These are phyloP conservation scores for Coccomyxa sp. DNA, from an alignment of 139 green algal species.

Conservation along the genomic window DNA sequence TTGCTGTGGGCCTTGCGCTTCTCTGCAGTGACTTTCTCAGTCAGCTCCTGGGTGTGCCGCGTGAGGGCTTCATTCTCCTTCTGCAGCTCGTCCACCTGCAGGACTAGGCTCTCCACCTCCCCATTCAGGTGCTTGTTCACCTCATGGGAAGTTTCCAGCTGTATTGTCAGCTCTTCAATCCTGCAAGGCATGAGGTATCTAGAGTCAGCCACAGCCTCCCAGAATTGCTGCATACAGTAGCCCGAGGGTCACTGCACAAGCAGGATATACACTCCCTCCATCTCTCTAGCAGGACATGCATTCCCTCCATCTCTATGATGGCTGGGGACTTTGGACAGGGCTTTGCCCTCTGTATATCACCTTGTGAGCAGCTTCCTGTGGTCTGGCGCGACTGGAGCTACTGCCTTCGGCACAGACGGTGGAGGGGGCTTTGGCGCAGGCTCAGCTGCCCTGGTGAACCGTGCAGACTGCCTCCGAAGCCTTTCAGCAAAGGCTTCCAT, in stretches of 20 bases:
- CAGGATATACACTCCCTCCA: background rate
- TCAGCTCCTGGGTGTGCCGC: slow-evolving; percentile 18
- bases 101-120: slow-evolving; percentile 14
- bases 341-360: too few relatives aligned
- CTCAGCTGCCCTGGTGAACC: background rate
- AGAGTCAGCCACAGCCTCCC: too few relatives aligned
- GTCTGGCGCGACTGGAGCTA: background rate
- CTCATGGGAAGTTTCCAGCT: slow-evolving; percentile 27
- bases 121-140: slow-evolving; percentile 41
- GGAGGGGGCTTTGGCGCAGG: too few relatives aligned
- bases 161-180: slow-evolving; percentile 33
- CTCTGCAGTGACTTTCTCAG: background rate
- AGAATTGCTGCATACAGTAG: too few relatives aligned
- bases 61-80: slow-evolving; percentile 15
- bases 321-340: too few relatives aligned
- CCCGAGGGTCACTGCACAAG: background rate
- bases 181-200: background rate
- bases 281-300: background rate
- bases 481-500: background rate
- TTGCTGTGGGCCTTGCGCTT: background rate
- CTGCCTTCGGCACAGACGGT: too few relatives aligned
- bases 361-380: background rate
- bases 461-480: background rate
- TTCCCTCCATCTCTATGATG: too few relatives aligned
- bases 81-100: slow-evolving; percentile 17